phyloP scores from a whole-genome alignment of 2,329 filamentous ascomycete genomes.

The Madurella fahalii region DNA sequence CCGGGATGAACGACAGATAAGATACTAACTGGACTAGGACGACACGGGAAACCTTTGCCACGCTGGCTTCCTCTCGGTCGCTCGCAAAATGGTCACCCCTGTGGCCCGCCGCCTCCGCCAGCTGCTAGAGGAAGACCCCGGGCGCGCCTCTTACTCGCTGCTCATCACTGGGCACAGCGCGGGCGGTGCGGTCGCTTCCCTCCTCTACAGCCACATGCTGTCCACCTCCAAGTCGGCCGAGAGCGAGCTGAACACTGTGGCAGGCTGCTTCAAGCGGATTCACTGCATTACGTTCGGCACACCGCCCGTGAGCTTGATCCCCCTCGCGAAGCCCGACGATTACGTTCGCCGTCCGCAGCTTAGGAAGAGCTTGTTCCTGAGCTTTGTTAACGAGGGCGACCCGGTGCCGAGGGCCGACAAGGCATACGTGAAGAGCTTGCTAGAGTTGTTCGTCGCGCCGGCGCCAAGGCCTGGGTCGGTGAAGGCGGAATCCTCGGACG shows the following conservation, averaged over 20 bases:
- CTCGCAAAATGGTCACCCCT: slow-evolving; percentile 68
- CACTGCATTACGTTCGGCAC: slow-evolving; percentile 86
- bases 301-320: slow-evolving; percentile 69
- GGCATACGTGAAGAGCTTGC: slow-evolving; percentile 66
- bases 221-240: slow-evolving; percentile 47
- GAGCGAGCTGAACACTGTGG: slow-evolving; percentile 67
- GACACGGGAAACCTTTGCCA: slow-evolving; percentile 75
- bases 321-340: slow-evolving; percentile 56
- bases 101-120: slow-evolving; percentile 67
- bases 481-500: neutral
- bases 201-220: slow-evolving; percentile 81
- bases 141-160: slow-evolving; percentile 62
- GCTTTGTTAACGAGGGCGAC: slow-evolving; percentile 83
- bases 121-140: slow-evolving; percentile 68
- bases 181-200: slow-evolving; percentile 74
- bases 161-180: slow-evolving; percentile 85
- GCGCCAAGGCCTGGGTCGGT: slow-evolving; percentile 37
- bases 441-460: slow-evolving; percentile 65
- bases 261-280: slow-evolving; percentile 68
- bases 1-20: neutral
- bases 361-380: slow-evolving; percentile 69
- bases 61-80: slow-evolving; percentile 72
- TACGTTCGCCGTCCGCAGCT: slow-evolving; percentile 33
- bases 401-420: slow-evolving; percentile 74
- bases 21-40: slow-evolving; percentile 43